Evolutionary conservation across 2,329 filamentous ascomycete genomes (phyloP).

Genomic region (Fusarium multiceps): DNA sequence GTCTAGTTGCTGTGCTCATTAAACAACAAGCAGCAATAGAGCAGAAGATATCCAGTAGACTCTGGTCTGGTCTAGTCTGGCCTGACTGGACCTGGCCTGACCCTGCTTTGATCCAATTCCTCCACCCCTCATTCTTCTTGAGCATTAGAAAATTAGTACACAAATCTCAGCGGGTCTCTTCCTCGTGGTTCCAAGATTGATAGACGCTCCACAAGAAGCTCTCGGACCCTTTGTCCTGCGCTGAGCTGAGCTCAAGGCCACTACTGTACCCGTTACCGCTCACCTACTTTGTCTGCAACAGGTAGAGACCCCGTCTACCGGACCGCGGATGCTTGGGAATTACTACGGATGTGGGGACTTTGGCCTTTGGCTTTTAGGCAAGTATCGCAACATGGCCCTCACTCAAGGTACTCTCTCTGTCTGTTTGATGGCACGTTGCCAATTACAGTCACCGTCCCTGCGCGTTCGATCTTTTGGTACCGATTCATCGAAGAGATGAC

Average conservation of each 20-base stretch:
- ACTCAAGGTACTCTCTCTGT: conserved; percentile 8
- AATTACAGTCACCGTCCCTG: conserved; percentile 8
- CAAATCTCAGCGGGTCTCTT: conserved; percentile 24
- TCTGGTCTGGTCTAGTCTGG: conserved; percentile 3
- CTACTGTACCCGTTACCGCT: conserved; percentile 13
- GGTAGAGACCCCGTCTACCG: conserved; percentile 20
- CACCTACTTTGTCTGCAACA: conserved; percentile 26
- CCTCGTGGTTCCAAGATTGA: conserved; percentile 26
- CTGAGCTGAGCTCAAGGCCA: conserved; percentile 25
- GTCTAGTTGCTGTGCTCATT: background rate
- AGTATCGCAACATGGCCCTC: conserved; percentile 23
- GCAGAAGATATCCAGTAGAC: conserved; percentile 9
- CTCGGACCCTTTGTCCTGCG: conserved; percentile 33
- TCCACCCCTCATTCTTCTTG: conserved; percentile 10
- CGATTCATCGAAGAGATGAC: background rate
- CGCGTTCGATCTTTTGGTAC: background rate
- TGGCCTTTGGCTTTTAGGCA: conserved; percentile 6
- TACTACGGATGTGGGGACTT: conserved; percentile 8
- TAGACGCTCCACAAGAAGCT: conserved; percentile 30
- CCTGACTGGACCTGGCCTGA: conserved; percentile 8
- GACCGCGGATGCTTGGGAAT: conserved; percentile 15
- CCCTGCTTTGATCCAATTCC: conserved; percentile 12
- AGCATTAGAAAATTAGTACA: background rate
- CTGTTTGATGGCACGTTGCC: conserved; percentile 9
- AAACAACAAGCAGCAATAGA: background rate